Conservation (phyloP, 192 early-diverging fungal genomes). For the Coemansia furcata region DNA sequence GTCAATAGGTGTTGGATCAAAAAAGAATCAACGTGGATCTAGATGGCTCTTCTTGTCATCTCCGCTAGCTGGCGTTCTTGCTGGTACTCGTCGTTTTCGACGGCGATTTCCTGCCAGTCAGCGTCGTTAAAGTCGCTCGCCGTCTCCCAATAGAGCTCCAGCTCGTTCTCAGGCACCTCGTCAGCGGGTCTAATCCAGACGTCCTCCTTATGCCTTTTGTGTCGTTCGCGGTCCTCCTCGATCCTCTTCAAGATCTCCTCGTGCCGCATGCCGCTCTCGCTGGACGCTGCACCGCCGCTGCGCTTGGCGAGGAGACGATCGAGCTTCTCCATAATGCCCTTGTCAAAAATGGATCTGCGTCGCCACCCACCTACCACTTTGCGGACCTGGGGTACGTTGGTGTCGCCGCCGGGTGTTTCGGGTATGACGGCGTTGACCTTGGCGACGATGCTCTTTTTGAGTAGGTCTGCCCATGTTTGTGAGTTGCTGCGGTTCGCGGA, state of each 20-base stretch:
- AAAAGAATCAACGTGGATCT: neutral
- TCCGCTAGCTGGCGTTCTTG: slow-evolving; percentile 18
- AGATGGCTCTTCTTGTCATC: neutral
- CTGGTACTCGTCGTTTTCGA: slow-evolving; percentile 37
- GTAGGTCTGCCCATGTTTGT: slow-evolving; percentile 30
- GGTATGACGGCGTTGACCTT: slow-evolving; percentile 40
- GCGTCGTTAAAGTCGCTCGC: slow-evolving; percentile 48
- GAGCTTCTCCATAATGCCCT: slow-evolving; percentile 11
- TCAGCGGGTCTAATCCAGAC: slow-evolving; percentile 50
- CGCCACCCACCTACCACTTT: slow-evolving; percentile 43
- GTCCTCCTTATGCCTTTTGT: slow-evolving; percentile 56
- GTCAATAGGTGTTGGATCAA: neutral
- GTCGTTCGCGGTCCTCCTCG: slow-evolving; percentile 58
- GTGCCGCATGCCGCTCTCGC: slow-evolving; percentile 37
- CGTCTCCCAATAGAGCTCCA: slow-evolving; percentile 51
- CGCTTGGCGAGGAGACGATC: slow-evolving; percentile 23
- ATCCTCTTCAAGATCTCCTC: slow-evolving; percentile 55
- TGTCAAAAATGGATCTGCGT: slow-evolving; percentile 24
- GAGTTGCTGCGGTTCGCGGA: neutral
- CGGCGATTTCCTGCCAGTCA: slow-evolving; percentile 41
- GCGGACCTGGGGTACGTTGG: slow-evolving; percentile 39
- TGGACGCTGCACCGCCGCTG: slow-evolving; percentile 2
- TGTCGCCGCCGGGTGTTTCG: slow-evolving; percentile 36
- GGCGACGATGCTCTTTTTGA: slow-evolving; percentile 26
- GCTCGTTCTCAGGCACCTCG: slow-evolving; percentile 35